Evolutionary conservation across 495 filamentous ascomycete genomes (phyloP), one percentile per base, ranked within the genome.

Genomic region (Amniculicola lignicola): DNA sequence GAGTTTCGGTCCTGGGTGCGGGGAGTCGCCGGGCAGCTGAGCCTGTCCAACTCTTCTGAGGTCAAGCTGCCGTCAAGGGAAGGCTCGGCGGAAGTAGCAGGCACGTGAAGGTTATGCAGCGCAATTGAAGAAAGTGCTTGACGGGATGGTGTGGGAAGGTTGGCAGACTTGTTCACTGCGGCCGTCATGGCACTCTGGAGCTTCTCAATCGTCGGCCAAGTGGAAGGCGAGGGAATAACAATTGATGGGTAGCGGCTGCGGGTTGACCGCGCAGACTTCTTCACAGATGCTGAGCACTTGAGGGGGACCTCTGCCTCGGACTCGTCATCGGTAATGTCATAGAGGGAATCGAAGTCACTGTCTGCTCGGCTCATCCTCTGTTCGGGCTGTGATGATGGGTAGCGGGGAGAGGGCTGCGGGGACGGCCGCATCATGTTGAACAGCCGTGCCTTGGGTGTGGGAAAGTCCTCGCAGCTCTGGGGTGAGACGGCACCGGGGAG

Each of bases 1-100:
- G 77, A 76, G 21, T 48, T 27, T 16, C 58, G 51, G n/a, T 46
- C 27, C 23, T 81, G 80, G 28, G 87, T 73, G 41, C 89, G 78
- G 16, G 90, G 90, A 6, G 90, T 96, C 4, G 84, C 80, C 4
- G 91, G 88, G 18, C 86, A 87, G 62, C 85, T 92, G 51, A 89
- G 75, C 44, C 76, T 75, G 5, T 87, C 88, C 70, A 90, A 77
- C 62, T 94, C 89, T 59, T 95, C 89, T 6, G 89, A 94, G 15
- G 83, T 85, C 35, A 90, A 67, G 71, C 89, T 94, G 7, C 89
- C 90, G 76, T 95, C 89, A 2, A 96, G 79, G 9, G 90, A 95
- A 5, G 90, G 90, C 6, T 90, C 82, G 0, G 88, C 84, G 62
- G 86, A 88, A n/a, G 80, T 75, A 15, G 81, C 82, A 9, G 90